Base-by-base conservation (phyloP, 805 yeast genomes). In the Schwanniomyces polymorphus region DNA sequence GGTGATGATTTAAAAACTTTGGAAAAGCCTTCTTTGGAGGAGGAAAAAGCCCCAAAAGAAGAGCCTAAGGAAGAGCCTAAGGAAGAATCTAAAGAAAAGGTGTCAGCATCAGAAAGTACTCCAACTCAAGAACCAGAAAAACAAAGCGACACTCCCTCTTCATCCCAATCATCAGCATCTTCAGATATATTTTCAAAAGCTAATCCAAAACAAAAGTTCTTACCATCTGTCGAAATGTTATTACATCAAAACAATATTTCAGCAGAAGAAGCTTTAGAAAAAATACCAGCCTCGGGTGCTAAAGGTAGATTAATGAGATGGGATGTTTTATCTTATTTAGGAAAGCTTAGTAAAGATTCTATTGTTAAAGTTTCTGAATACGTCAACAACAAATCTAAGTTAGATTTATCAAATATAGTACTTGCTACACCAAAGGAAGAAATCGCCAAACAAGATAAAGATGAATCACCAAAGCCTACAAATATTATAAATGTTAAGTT, bases 231-330 rank as follows among this genome's bases (percentile, higher is more conserved):
- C 9, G 81, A 79, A 45, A 52, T 81, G 3, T 71, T 92, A 26
- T 72, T 92, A 33, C 80, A 77, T 35, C 74, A 74, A 48, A 77
- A 89, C 59, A 64, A 76, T 45, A 83, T 92, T 48, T 78, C 92
- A 1, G 68, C 65, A 46, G 85, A 78, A 37, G 92, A 86, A 23
- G 97, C 97, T 2, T 51, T 87, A 17, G 58, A 72, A 7, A 82
- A 85, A 52, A 88, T 92, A 57, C 72, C 80, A 35, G 95, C 97
- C 7, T 77, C 96, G 1, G 99, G 98, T 17, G 95, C 95, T 26
- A 78, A 84, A 47, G 98, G 98, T 8, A 79, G 96, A 59, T 64
- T 92, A 35, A 75, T 92, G 53, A 88, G 87, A 69, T 98, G 98
- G 52, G 99, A 92, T 65, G 92, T 91, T 1, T 75, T 91, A 54